Base-by-base conservation (phyloP, 805 yeast species). In the Starmerella geochares region DNA sequence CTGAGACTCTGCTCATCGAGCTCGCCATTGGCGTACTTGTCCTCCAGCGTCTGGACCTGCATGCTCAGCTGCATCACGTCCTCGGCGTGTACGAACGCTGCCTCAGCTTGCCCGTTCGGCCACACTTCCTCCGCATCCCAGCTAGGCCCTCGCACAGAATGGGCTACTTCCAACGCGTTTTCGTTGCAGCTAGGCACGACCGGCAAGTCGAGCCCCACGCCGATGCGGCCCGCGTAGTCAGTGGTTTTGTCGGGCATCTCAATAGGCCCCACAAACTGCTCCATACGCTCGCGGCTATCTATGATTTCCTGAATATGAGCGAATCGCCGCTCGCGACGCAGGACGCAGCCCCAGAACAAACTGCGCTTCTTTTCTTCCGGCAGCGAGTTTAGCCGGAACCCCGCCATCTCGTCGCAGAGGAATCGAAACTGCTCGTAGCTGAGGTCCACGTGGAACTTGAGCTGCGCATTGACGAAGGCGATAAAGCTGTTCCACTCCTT, bases 341-440 rank as follows among this genome's bases (percentile, higher is more conserved):
- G 21, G 8, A 44, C 47, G 36, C 47, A 67, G 45, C 69, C 72
- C n/a, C 71, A 64, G 50, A 67, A 73, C 3, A 63, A 43, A 36
- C 57, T 60, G 51, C 72, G 75, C 50, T 63, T 64, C 21, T 69
- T 71, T 19, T 66, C 61, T 14, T 68, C 71, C 3, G 67, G 33
- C 4, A 70, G 40, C 3, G 55, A 55, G 10, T 63, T 47, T 5
- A 51, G 49, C 6, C 51, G 48, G 43, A 70, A 58, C 17, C 46
- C 57, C 1, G 60, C 47, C 7, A 62, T 62, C 5, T 59, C 60
- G 11, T 67, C 56, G 56, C 60, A 54, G 42, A 64, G 60, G 10
- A 71, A 65, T 48, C 69, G 70, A 57, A 73, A 73, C 48, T 70
- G 72, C 5, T 64, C 54, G 48, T 66, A 73, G 31, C 67, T 63